Evolutionary conservation across 2,329 filamentous ascomycete species (phyloP), one percentile per base, ranked within the genome.

Genomic region (Colletotrichum lindemuthianum): DNA sequence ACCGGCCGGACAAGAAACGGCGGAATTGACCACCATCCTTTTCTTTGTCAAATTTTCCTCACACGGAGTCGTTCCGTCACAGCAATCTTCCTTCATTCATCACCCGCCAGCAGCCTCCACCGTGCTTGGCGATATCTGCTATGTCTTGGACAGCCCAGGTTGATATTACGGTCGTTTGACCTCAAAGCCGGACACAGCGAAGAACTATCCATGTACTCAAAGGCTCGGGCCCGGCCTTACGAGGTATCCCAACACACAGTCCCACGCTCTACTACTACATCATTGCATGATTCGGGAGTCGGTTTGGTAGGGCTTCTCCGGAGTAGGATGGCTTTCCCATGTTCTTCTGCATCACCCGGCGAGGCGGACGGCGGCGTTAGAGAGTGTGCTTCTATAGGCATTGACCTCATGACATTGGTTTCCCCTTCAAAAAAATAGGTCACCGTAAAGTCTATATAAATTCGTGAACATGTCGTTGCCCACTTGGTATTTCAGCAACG

Each of bases 201-300:
- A 10, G 36, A n/a, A 41, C 41, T 4, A 39, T 36, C 49, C 49
- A 56, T 24, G 51, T 65, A 65, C 55, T 49, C 60, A 59, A 43
- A 55, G 37, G 12, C 12, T 55, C 33, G 11, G 52, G 36, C 44
- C 52, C 40, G 52, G 24, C 24, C 24, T 24, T 4, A 24, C 24
- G 24, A 24, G 24, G 24, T 24, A 24, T 24, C 5, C 24, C 24
- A 8, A 49, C 45, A 50, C 45, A 34, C 40, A 50, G n/a, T 45
- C 43, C 43, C 24, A 49, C 45, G 41, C 47, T 53, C 24, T 33
- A 61, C 58, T 39, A 52, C 12, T 52, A 52, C 43, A 59, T 57
- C 48, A 64, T 64, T 64, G 63, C 63, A 66, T 66, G 59, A 64
- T 48, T 53, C 33, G 53, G 63, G 63, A 63, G 59, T 66, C 53